phyloP scores from a whole-genome alignment of 169 alveolate species.

The Plasmodium fragile region DNA sequence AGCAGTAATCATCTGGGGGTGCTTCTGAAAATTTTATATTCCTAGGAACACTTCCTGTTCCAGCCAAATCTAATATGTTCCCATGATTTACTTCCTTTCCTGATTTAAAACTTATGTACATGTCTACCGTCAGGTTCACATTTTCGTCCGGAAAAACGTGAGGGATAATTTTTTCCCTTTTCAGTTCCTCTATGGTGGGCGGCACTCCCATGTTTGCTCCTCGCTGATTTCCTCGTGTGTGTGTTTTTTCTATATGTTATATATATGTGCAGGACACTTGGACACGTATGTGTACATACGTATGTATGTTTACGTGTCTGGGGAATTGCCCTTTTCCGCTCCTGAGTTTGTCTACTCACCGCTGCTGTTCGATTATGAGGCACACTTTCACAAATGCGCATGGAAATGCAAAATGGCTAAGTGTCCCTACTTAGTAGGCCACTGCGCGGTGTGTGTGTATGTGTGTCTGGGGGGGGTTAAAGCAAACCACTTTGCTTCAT shows the following conservation, averaged over 20 bases:
- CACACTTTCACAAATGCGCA: background rate
- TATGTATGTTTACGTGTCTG: background rate
- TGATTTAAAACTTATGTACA: slow-evolving; percentile 56
- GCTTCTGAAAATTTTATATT: slow-evolving; percentile 62
- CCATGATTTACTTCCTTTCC: slow-evolving; percentile 74
- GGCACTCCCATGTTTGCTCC: slow-evolving; percentile 29
- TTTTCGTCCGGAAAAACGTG: slow-evolving; percentile 64
- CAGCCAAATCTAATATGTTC: slow-evolving; percentile 43
- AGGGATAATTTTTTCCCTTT: slow-evolving; percentile 70
- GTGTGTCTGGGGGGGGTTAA: background rate
- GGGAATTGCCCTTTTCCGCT: background rate
- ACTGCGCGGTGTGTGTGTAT: background rate
- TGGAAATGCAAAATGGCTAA: background rate
- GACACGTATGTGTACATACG: background rate
- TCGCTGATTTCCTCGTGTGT: background rate
- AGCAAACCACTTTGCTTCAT: background rate
- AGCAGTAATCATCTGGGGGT: slow-evolving; percentile 75
- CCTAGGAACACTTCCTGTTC: slow-evolving; percentile 74
- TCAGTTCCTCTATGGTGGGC: slow-evolving; percentile 57
- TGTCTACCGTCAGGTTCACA: slow-evolving; percentile 35
- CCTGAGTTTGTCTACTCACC: background rate
- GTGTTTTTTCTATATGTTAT: background rate
- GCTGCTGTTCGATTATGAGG: background rate
- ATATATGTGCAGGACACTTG: background rate
- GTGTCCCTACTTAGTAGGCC: background rate